These are phyloP conservation scores for Erodium texanum DNA, from an alignment of 441 rosid species.

Conservation along the genomic window DNA sequence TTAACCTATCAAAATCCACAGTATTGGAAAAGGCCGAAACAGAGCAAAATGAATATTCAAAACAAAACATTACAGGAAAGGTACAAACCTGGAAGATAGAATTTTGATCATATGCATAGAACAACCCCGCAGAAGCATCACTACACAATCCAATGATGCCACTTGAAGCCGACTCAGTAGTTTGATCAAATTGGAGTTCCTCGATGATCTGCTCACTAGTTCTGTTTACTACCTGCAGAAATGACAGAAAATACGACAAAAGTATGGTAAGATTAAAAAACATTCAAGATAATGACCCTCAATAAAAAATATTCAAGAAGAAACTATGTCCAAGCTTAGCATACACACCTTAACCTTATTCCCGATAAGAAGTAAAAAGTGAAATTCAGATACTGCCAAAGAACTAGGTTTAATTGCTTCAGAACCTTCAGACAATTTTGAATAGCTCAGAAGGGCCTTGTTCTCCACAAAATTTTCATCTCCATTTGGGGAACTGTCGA, in stretches of 20 bases:
- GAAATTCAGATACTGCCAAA: conserved; percentile 92
- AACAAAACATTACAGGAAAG: conserved; percentile 16
- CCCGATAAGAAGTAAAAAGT: conserved; percentile 88
- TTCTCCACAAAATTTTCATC: conserved; percentile 97
- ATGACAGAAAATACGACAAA: conserved; percentile 19
- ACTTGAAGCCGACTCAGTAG: conserved; percentile 71
- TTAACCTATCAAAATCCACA: conserved; percentile 13
- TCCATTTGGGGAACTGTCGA: conserved; percentile 67
- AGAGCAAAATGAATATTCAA: conserved; percentile 13
- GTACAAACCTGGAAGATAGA: conserved; percentile 81
- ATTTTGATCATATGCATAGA: conserved; percentile 95
- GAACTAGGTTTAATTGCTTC: conserved; percentile 78
- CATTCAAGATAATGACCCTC: not conserved
- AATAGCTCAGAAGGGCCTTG: conserved; percentile 84
- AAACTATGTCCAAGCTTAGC: conserved; percentile 15
- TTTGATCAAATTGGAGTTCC: conserved; percentile 93
- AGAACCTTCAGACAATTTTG: conserved; percentile 64
- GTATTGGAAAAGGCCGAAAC: conserved; percentile 16
- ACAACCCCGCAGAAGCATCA: conserved; percentile 93
- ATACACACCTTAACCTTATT: conserved; percentile 93
- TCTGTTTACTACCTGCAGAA: conserved; percentile 81
- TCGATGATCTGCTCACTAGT: conserved; percentile 90
- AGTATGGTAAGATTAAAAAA: conserved; percentile 9
- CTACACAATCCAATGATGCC: conserved; percentile 94
- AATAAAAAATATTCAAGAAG: not conserved